These are phyloP conservation scores for Amoeboaphelidium occidentale DNA, from an alignment of 371 early-diverging fungal genomes.

Conservation along the genomic window DNA sequence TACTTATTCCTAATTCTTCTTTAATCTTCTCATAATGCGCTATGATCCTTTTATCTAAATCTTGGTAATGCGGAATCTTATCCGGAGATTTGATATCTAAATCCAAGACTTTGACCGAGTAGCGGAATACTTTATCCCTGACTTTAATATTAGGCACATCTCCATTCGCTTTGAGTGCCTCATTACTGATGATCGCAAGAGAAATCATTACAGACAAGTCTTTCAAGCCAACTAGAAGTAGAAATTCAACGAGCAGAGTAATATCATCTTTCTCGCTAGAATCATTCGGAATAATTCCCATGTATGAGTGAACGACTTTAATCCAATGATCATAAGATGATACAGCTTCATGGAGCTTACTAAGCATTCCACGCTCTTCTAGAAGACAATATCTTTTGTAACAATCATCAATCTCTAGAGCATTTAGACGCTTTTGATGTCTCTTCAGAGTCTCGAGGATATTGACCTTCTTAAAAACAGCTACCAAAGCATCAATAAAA, in stretches of 20 bases:
- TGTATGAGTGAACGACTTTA: too few relatives aligned
- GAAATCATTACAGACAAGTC: slow-evolving; percentile 27
- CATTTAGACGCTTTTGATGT: slow-evolving; percentile 19
- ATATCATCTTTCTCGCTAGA: not conserved
- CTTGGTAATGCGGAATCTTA: slow-evolving; percentile 21
- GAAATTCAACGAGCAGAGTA: slow-evolving; percentile 19
- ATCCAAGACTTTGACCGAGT: slow-evolving; percentile 21
- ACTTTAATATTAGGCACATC: not conserved
- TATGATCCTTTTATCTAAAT: slow-evolving; percentile 21
- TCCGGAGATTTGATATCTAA: slow-evolving; percentile 19
- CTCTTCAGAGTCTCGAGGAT: slow-evolving; percentile 13
- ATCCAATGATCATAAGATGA: too few relatives aligned
- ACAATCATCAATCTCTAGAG: slow-evolving; percentile 20
- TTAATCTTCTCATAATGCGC: too few relatives aligned
- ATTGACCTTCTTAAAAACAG: slow-evolving; percentile 13
- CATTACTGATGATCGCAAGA: not conserved
- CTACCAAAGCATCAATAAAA: too few relatives aligned
- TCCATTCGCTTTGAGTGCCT: not conserved
- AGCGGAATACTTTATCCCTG: slow-evolving; percentile 1
- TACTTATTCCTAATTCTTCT: too few relatives aligned
- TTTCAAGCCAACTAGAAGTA: slow-evolving; percentile 29
- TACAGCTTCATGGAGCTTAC: slow-evolving; percentile 2
- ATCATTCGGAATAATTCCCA: too few relatives aligned
- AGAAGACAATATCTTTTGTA: slow-evolving; percentile 8
- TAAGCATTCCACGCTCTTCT: slow-evolving; percentile 7